Evolutionary conservation across 225 moss, liverwort and hornwort genomes (phyloP), one percentile per base, ranked within the genome.

Genomic region (Thuidium tamariscinum): DNA sequence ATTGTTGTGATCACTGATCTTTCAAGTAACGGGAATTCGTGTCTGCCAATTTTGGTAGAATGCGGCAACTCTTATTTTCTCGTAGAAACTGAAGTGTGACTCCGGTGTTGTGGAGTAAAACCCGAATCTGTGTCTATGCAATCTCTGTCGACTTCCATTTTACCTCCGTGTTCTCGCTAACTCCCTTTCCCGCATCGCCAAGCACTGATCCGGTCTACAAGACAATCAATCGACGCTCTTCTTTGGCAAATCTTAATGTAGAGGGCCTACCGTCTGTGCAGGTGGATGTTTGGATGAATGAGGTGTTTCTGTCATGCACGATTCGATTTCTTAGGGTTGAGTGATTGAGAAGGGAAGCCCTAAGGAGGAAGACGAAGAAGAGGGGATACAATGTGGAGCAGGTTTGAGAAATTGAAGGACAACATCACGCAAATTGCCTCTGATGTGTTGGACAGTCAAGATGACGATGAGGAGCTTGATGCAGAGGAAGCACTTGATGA

Each of bases 371-470:
- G 76, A 68, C 34, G 74, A 82, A 64, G 73, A 48, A 77, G 76
- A 52, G 48, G 52, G 79, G 88, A 76, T 87, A 93, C 88, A 91
- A 98, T 98, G 98, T 98, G 98, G 98, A 95, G 90, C 77, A 94
- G 95, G 67, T 94, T 98, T 80, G 96, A 97, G 91, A 96, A 92
- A 88, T 93, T 98, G 91, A 98, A 98, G 92, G 98, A 98, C 86
- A 98, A 95, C 89, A 93, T 98, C 85, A 91, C 98, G 79, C 98
- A 98, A 91, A 98, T 98, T 91, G 97, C 98, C 15, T 94, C 98
- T 19, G 96, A 98, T 83, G 98, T 98, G 88, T 90, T 96, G 90
- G 97, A 96, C 66, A 95, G 92, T 52, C 95, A 95, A 79, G 97
- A 96, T 56, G 82, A 87, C 48, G 87, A 87, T 59, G 82, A 87